These are phyloP conservation scores for Ziziphus jujuba DNA, from an alignment of 306 rosid genomes.

Conservation along the genomic window DNA sequence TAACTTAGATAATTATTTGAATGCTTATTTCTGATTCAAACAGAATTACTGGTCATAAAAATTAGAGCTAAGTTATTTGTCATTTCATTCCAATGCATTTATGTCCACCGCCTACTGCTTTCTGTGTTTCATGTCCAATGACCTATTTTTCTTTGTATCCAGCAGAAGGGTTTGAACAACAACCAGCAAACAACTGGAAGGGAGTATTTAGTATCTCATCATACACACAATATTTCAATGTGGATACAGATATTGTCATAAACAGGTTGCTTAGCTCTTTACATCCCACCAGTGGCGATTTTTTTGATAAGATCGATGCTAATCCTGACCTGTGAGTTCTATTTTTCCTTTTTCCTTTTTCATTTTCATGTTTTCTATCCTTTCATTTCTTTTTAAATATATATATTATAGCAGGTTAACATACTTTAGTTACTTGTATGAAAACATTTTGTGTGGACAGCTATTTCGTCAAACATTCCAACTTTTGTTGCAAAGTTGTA, in stretches of 20 bases:
- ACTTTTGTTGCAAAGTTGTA: not conserved
- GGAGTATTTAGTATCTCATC: constrained; percentile 82
- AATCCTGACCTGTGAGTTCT: constrained; percentile 93
- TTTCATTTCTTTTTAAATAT: not conserved
- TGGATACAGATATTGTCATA: constrained; percentile 80
- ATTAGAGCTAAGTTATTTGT: not conserved
- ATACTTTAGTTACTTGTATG: not conserved
- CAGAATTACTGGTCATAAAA: not conserved
- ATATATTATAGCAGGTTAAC: not conserved
- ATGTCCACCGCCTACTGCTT: not conserved
- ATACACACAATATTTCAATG: constrained; percentile 82
- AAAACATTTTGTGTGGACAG: not conserved
- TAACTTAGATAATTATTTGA: too few species aligned
- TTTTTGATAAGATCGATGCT: constrained; percentile 86
- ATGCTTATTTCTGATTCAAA: not conserved
- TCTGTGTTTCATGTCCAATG: constrained; percentile 3
- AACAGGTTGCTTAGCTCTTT: constrained; percentile 81
- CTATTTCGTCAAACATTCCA: not conserved
- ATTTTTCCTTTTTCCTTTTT: constrained; percentile 7
- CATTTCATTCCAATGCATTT: not conserved
- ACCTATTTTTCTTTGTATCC: constrained; percentile 21
- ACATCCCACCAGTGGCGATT: constrained; percentile 79
- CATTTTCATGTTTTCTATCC: not conserved
- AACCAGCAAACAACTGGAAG: constrained; percentile 84
- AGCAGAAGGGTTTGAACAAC: constrained; percentile 84